Conservation (phyloP, 805 yeast species). For the Saturnispora quitensis region DNA sequence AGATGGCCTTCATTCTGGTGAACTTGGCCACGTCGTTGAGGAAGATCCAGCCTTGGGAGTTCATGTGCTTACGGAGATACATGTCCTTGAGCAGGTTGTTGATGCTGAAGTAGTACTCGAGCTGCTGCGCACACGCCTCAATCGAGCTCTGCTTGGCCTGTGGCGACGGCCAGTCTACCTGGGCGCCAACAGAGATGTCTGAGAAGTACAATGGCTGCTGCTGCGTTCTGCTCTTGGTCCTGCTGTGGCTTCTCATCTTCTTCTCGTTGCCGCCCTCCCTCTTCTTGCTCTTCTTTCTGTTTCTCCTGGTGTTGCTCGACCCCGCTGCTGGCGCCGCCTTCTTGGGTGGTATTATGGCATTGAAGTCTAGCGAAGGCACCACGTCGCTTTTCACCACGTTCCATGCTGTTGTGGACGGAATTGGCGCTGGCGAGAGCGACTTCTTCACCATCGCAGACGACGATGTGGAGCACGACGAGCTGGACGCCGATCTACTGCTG, state of each 20-base stretch:
- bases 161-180: constrained; percentile 10
- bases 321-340: neutral
- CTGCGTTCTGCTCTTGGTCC: neutral
- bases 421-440: constrained; percentile 49
- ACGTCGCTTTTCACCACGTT: constrained; percentile 25
- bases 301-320: neutral
- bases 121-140: constrained; percentile 39
- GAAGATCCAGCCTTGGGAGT: constrained; percentile 63
- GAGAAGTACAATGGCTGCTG: neutral
- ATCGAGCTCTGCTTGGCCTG: constrained; percentile 13
- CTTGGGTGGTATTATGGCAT: constrained; percentile 10
- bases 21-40: constrained; percentile 55
- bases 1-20: constrained; percentile 62
- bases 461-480: neutral
- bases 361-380: constrained; percentile 18
- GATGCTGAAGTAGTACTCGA: constrained; percentile 83
- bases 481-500: neutral
- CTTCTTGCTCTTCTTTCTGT: neutral
- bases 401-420: constrained; percentile 59
- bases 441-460: neutral
- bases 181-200: constrained; percentile 3
- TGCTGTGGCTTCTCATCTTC: neutral
- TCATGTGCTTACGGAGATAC: constrained; percentile 75
- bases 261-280: neutral
- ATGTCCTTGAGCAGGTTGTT: constrained; percentile 84